Base-by-base conservation (phyloP, 1,284 basidiomycete species). In the Mycosarcoma mackinlayi region DNA sequence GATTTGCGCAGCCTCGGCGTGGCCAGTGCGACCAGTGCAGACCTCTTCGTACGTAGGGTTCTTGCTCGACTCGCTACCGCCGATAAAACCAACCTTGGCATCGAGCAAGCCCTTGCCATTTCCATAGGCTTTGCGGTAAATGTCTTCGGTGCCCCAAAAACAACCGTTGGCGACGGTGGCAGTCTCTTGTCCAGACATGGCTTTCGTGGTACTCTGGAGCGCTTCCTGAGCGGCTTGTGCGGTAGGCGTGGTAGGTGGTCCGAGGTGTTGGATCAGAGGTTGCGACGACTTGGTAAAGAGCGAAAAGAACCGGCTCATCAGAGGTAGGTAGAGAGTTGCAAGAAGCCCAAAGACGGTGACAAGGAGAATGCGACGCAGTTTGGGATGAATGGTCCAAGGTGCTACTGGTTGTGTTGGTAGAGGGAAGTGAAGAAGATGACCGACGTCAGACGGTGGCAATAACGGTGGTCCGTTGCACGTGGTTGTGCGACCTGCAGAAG, bases 1-100 rank as follows among this genome's bases (percentile, higher is more conserved):
- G 68, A 98, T 88, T 80, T 88, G 88, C 56, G 93, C 84, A 1
- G 93, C 90, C 84, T 98, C 95, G 4, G 95, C 95, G 82, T 97
- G 93, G 37, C 90, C 88, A 1, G 95, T 97, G 16, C 84, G 75
- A 3, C 93, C 94, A 6, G 87, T 85, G 68, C 80, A 74, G 18
- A 97, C 94, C 38, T 89, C 85, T 46, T 85, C 84, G 83, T 97
- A 98, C 52, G 85, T 84, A 74, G 82, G 81, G 47, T 80, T 75
- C 53, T 79, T 70, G 63, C 64, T 69, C 23, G 74, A 74, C 34
- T 76, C 72, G 24, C 47, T 23, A 24, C 81, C 81, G 28, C 81
- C 78, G 37, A 78, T 78, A 61, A 73, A 80, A 30, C 78, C 78
- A 30, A 80, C 78, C 49, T 76, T 73, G 33, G 73, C 73, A 23